These are phyloP conservation scores for Ophiocordyceps camponoti-leonardi DNA, from an alignment of 2,329 filamentous ascomycete species.

Conservation along the genomic window DNA sequence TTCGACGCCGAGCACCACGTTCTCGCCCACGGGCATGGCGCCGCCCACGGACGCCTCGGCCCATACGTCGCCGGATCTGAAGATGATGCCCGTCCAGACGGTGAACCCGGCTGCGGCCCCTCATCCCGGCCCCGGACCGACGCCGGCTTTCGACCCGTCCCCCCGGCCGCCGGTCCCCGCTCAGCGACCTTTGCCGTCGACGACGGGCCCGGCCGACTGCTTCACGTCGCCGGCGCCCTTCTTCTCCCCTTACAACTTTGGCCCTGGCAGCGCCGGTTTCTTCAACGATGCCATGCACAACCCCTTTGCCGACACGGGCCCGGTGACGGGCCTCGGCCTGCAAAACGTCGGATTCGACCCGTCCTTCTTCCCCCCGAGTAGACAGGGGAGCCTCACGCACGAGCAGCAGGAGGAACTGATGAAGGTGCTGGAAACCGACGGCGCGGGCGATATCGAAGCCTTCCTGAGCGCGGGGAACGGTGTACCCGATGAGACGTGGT, in stretches of 20 bases:
- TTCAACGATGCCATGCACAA: conserved; percentile 21
- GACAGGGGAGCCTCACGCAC: conserved; percentile 55
- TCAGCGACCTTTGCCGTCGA: conserved; percentile 25
- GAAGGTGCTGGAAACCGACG: conserved; percentile 58
- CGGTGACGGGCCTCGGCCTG: conserved; percentile 13
- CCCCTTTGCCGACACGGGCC: conserved; percentile 12
- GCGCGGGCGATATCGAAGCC: conserved; percentile 42
- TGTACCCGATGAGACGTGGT: conserved; percentile 15
- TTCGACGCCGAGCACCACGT: conserved; percentile 12
- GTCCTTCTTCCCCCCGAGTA: conserved; percentile 24
- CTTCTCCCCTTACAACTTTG: conserved; percentile 34
- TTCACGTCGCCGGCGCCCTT: conserved; percentile 34
- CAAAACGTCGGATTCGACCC: conserved; percentile 12
- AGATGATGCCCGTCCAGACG: conserved; percentile 6
- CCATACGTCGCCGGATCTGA: not conserved
- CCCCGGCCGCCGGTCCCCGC: conserved; percentile 11
- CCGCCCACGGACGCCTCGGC: conserved; percentile 12
- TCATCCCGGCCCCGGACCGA: conserved; percentile 2
- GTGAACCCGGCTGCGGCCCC: conserved; percentile 1
- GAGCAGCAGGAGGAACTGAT: conserved; percentile 73
- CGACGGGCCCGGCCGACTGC: conserved; percentile 29
- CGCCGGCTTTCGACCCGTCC: conserved; percentile 17
- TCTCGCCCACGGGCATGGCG: conserved; percentile 21
- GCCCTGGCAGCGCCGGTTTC: conserved; percentile 21
- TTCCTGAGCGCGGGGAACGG: conserved; percentile 28